Percentiles rank a stretch among this genome's conserved stretches.
phyloP scores from a whole-genome alignment of 345 rosid genomes.

The Euphorbia lathyris region DNA sequence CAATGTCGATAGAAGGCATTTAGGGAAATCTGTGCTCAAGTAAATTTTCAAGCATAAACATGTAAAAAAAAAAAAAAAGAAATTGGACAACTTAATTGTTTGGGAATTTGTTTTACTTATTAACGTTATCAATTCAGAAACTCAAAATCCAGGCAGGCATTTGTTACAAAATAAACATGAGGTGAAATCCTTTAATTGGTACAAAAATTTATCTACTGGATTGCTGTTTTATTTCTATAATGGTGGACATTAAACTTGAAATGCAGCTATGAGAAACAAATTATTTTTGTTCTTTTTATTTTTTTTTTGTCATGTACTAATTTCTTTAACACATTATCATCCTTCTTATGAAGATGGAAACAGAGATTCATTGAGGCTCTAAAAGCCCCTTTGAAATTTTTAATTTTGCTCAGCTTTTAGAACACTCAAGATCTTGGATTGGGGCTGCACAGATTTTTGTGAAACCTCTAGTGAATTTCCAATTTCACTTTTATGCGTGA shows the following conservation, averaged over 20 bases:
- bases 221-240: background rate
- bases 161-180: background rate
- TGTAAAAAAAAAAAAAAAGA: background rate
- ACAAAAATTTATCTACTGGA: background rate
- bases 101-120: background rate
- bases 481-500: background rate
- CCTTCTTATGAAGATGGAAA: background rate
- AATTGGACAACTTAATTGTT: background rate
- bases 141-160: background rate
- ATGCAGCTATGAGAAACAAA: too few relatives aligned
- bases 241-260: background rate
- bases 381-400: background rate
- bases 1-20: background rate
- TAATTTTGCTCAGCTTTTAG: background rate
- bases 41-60: background rate
- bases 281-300: too few relatives aligned
- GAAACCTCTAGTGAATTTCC: background rate
- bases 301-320: background rate
- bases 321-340: background rate
- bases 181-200: background rate
- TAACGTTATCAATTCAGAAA: too few relatives aligned
- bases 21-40: background rate
- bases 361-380: background rate
- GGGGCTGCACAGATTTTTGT: background rate
- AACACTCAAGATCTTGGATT: slow-evolving; percentile 1